A percentile compares a stretch with the other conserved stretches of the same genome.
These are phyloP conservation scores for Pseudodiploospora longispora DNA, from an alignment of 2,329 filamentous ascomycete genomes.

Conservation along the genomic window DNA sequence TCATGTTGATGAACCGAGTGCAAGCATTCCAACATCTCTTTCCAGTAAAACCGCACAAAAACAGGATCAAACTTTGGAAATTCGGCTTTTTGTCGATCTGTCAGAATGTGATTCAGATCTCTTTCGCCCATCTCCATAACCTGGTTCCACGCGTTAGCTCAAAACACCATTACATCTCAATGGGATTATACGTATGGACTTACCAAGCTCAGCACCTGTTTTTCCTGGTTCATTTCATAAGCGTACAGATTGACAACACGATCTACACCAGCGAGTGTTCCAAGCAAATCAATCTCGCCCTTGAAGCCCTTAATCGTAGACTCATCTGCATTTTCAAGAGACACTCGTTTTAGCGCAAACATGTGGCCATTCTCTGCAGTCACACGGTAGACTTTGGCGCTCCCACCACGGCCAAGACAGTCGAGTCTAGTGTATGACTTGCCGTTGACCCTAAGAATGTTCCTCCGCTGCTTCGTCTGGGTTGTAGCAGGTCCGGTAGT, in stretches of 20 bases:
- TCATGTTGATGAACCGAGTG: conserved; percentile 81
- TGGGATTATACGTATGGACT: conserved; percentile 24
- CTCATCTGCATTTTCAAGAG: conserved; percentile 83
- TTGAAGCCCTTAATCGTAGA: conserved; percentile 78
- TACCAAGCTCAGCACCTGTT: conserved; percentile 78
- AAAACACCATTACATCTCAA: not conserved
- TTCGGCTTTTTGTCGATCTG: conserved; percentile 61
- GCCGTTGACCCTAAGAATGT: conserved; percentile 81
- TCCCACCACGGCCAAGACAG: conserved; percentile 85
- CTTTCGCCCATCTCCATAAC: conserved; percentile 97
- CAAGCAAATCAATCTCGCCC: conserved; percentile 87
- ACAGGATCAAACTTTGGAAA: conserved; percentile 73
- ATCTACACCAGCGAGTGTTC: conserved; percentile 74
- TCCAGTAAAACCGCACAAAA: conserved; percentile 97
- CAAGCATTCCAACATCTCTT: conserved; percentile 97
- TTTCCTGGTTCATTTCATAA: conserved; percentile 88
- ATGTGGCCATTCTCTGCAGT: conserved; percentile 96
- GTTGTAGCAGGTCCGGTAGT: conserved; percentile 71
- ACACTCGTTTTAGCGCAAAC: conserved; percentile 88
- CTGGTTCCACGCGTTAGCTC: conserved; percentile 31
- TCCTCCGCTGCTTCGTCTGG: conserved; percentile 67
- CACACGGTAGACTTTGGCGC: conserved; percentile 89
- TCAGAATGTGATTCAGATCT: conserved; percentile 81
- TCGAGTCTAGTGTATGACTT: conserved; percentile 86
- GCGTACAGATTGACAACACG: conserved; percentile 86